Evolutionary conservation across 2,329 filamentous ascomycete genomes (phyloP), one percentile per base, ranked within the genome.

Genomic region (Tolypocladium inflatum): DNA sequence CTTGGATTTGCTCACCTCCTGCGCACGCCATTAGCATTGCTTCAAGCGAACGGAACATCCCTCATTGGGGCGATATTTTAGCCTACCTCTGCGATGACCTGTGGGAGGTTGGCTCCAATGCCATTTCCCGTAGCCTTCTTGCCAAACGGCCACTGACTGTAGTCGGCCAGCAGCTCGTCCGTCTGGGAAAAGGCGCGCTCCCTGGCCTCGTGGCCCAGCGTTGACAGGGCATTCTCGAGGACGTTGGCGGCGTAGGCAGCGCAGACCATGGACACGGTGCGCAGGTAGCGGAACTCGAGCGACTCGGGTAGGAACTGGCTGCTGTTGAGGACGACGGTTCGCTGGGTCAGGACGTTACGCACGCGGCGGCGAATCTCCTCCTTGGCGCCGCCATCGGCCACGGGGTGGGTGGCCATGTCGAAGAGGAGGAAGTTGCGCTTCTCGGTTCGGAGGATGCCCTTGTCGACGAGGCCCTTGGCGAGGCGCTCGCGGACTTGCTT

Each of bases 371-470:
- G 85, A 68, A 99, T 94, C 78, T 99, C 94, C 70, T 97, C 94
- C 79, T 99, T 99, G 68, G 94, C 94, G 68, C 91, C 93, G 64
- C 91, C 89, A 69, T 99, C 94, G 63, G 91, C 93, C 59, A 99
- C 92, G 48, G 94, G 94, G 74, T 99, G 94, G 63, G 94, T 99
- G 59, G 94, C 94, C 94, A 99, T 99, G 78, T 99, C 94, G 80
- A 99, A 99, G 63, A 99, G 89, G 63, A 99, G 84, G 79, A 99
- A 99, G 80, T 99, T 99, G 76, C 91, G 91, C 81, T 99, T 99
- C 76, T 99, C 94, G 61, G 94, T 99, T 67, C 94, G 90, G 59
- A 99, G 84, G 71, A 99, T 96, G 69, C 94, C 94, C 79, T 99
- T 99, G 79, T 99, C 94, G 63, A 99, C 94, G 52, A 99, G 85